Conservation (phyloP, 2,329 filamentous ascomycete species). For the Chaetomiaceae sp. region DNA sequence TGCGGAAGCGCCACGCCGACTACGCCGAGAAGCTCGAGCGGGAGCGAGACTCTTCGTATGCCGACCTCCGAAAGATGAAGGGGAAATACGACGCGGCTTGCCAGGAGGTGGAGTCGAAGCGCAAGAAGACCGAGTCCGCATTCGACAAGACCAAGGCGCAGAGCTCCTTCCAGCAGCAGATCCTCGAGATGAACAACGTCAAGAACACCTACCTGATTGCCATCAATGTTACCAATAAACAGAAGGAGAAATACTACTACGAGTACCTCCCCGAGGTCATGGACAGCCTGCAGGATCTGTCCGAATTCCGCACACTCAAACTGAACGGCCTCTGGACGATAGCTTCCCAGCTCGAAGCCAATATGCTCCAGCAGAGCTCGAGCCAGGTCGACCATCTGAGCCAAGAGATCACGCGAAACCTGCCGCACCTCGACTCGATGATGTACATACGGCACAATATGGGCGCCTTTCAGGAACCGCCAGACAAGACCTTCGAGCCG, state of each 20-base stretch:
- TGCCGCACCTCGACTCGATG: constrained; percentile 85
- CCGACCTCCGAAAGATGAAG: constrained; percentile 85
- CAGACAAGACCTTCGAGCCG: constrained; percentile 82
- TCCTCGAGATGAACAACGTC: constrained; percentile 91
- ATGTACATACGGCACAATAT: constrained; percentile 98
- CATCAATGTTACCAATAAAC: constrained; percentile 95
- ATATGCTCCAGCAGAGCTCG: constrained; percentile 69
- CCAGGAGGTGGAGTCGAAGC: constrained; percentile 88
- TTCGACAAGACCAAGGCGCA: constrained; percentile 93
- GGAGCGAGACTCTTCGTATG: constrained; percentile 79
- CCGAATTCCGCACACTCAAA: constrained; percentile 79
- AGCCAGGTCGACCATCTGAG: constrained; percentile 68
- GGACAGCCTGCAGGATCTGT: constrained; percentile 89
- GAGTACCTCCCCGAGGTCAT: constrained; percentile 93
- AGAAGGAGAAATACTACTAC: constrained; percentile 96
- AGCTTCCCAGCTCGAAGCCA: constrained; percentile 74
- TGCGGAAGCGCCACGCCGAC: constrained; percentile 86
- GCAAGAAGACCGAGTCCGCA: constrained; percentile 92
- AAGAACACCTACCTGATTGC: constrained; percentile 98
- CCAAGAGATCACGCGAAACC: constrained; percentile 80
- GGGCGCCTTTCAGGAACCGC: constrained; percentile 74
- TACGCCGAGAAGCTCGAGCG: constrained; percentile 85
- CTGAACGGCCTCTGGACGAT: constrained; percentile 82
- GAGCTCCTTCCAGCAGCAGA: constrained; percentile 84
- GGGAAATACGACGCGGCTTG: constrained; percentile 88